Evolutionary conservation across 2,329 filamentous ascomycete genomes (phyloP), one percentile per base, ranked within the genome.

Genomic region (Botrytis aclada): DNA sequence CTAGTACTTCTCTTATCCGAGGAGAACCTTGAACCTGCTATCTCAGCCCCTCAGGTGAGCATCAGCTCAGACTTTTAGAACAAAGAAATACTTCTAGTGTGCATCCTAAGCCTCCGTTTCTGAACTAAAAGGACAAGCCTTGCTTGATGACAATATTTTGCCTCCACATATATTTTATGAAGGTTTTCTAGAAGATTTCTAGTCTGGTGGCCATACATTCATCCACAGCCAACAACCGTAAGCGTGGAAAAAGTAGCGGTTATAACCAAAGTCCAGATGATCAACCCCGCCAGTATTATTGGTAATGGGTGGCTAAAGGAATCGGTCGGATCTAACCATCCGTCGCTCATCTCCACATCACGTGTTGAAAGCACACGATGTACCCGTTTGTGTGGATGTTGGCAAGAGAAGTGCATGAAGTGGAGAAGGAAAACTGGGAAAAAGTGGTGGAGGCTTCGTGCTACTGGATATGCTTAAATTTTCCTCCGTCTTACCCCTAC

Each of bases 21-120:
- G 22, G 60, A 41, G 25, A n/a, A 41, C 14, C 2, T 18, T n/a
- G 2, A 41, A 62, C 3, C 20, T n/a, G 14, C 14, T 22, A 39
- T n/a, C 34, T 39, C 12, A n/a, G 47, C 25, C 47, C 22, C 12
- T n/a, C 7, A 18, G 34, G 22, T 20, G 37, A 16, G 18, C 10
- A 25, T 51, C 32, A n/a, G 63, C 32, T 37, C 6, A n/a, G 63
- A 39, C 43, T n/a, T 34, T 34, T 51, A 37, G 63, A 51, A 66
- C 63, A 37, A 66, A 66, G 14, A 66, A 51, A 51, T 25, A 37
- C 43, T 66, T 66, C 63, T 66, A 37, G 32, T 51, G 63, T 37
- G 16, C 4, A 18, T 65, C 29, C 63, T 51, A 51, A 65, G 63
- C 63, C 43, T 65, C 43, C 7, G 18, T 25, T 29, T 34, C 58